Conservation (phyloP, 495 filamentous ascomycete species). For the Xylaria longipes region DNA sequence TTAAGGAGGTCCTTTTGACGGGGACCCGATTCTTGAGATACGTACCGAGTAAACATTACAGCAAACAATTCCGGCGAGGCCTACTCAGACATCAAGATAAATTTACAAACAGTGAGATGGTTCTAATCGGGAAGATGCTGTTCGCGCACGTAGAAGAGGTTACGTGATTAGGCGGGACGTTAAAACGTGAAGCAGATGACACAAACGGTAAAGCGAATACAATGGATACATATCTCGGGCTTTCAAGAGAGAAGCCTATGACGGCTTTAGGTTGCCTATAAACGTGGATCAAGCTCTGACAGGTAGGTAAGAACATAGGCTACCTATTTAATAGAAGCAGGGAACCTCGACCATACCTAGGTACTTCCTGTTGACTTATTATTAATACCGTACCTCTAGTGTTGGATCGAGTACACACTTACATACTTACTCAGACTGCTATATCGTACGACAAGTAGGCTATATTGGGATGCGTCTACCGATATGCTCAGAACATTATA, state of each 20-base stretch:
- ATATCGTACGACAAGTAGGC: neutral
- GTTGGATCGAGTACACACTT: neutral
- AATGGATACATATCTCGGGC: neutral
- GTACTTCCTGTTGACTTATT: neutral
- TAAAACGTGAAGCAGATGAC: neutral
- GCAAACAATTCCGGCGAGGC: neutral
- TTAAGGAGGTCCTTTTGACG: neutral
- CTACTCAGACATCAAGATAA: neutral
- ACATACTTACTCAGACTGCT: neutral
- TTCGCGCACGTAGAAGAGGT: neutral
- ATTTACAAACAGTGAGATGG: neutral
- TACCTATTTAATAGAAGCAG: too few relatives aligned
- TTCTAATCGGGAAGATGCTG: neutral
- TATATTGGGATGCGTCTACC: neutral
- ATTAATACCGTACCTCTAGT: neutral
- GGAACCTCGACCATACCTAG: neutral
- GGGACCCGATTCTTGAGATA: neutral
- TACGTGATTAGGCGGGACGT: neutral
- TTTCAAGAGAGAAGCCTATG: neutral
- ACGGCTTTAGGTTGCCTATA: neutral
- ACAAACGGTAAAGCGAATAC: too few relatives aligned
- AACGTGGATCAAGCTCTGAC: neutral
- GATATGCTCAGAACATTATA: neutral
- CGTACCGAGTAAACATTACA: neutral
- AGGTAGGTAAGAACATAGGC: neutral